Percentiles rank a stretch among this genome's conserved stretches.
These are phyloP conservation scores for Mortierella sp. DNA, from an alignment of 371 early-diverging fungal species.

Conservation along the genomic window DNA sequence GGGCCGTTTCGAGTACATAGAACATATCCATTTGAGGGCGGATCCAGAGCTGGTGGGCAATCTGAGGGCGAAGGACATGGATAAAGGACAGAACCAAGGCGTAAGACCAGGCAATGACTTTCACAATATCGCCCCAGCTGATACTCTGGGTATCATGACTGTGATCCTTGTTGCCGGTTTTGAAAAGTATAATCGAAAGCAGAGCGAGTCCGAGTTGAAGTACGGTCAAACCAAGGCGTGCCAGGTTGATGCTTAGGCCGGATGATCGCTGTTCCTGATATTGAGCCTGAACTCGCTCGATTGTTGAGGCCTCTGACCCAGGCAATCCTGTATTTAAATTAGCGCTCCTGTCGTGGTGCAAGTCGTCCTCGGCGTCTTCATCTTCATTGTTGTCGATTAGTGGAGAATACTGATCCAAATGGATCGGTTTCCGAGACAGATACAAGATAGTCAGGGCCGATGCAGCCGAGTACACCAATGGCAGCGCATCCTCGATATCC, in stretches of 20 bases:
- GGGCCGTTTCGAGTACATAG: constrained; percentile 17
- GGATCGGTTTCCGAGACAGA: constrained; percentile 38
- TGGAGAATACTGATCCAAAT: constrained; percentile 36
- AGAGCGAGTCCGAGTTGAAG: constrained; percentile 38
- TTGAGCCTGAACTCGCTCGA: constrained; percentile 34
- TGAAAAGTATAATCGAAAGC: constrained; percentile 26
- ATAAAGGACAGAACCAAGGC: constrained; percentile 32
- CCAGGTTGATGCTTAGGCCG: constrained; percentile 33
- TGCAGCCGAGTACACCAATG: constrained; percentile 30
- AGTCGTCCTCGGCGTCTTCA: constrained; percentile 10
- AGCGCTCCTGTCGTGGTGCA: background rate
- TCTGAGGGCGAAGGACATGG: constrained; percentile 18
- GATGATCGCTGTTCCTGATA: constrained; percentile 39
- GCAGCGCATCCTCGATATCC: constrained; percentile 24
- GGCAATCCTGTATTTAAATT: too few species aligned
- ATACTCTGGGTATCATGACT: constrained; percentile 4
- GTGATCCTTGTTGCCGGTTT: constrained; percentile 7
- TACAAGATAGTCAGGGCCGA: constrained; percentile 29
- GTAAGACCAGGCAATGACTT: constrained; percentile 31
- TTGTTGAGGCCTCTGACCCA: constrained; percentile 5
- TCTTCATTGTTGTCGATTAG: constrained; percentile 21
- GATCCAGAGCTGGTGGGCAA: constrained; percentile 42
- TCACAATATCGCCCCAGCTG: constrained; percentile 12
- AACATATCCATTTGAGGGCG: constrained; percentile 49
- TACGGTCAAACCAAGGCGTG: constrained; percentile 38